Evolutionary conservation across 1,284 basidiomycete species (phyloP).

Genomic region (Naganishia sp.): DNA sequence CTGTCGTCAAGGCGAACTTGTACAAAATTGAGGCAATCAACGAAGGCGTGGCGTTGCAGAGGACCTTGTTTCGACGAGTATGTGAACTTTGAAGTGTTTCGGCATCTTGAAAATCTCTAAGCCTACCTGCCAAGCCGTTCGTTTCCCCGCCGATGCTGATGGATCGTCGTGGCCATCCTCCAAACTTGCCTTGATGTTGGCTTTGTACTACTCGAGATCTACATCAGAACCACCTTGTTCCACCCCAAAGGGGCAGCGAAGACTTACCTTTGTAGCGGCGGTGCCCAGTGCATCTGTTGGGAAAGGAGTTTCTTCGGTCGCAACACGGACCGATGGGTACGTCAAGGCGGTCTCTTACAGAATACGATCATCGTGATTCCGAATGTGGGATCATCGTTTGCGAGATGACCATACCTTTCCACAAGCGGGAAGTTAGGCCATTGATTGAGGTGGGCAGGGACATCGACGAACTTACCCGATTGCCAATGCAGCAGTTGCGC

Average conservation of each 20-base stretch:
- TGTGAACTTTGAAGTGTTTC: neutral
- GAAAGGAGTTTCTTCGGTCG: slow-evolving; percentile 31
- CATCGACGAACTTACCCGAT: slow-evolving; percentile 65
- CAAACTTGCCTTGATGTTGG: slow-evolving; percentile 64
- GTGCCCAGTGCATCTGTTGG: slow-evolving; percentile 67
- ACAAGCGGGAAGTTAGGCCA: neutral
- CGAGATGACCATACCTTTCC: slow-evolving; percentile 47
- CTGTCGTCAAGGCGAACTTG: slow-evolving; percentile 55
- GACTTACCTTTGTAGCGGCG: slow-evolving; percentile 79
- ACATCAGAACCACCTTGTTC: neutral
- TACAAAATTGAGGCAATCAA: slow-evolving; percentile 66
- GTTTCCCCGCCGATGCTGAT: slow-evolving; percentile 61
- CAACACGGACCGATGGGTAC: neutral
- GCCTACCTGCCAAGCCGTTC: slow-evolving; percentile 69
- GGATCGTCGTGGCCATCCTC: slow-evolving; percentile 74
- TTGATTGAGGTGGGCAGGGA: no score
- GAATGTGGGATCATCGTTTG: slow-evolving; percentile 57
- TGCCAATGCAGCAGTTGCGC: slow-evolving; percentile 69
- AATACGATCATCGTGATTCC: slow-evolving; percentile 75
- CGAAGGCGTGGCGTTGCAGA: slow-evolving; percentile 75
- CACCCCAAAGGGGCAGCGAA: neutral
- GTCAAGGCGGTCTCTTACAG: slow-evolving; percentile 48
- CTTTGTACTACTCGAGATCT: slow-evolving; percentile 53
- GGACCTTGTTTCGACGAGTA: slow-evolving; percentile 51
- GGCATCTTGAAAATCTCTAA: neutral